Evolutionary conservation across 1,284 basidiomycete genomes (phyloP), one percentile per base, ranked within the genome.

Genomic region (Meripilus lineatus): DNA sequence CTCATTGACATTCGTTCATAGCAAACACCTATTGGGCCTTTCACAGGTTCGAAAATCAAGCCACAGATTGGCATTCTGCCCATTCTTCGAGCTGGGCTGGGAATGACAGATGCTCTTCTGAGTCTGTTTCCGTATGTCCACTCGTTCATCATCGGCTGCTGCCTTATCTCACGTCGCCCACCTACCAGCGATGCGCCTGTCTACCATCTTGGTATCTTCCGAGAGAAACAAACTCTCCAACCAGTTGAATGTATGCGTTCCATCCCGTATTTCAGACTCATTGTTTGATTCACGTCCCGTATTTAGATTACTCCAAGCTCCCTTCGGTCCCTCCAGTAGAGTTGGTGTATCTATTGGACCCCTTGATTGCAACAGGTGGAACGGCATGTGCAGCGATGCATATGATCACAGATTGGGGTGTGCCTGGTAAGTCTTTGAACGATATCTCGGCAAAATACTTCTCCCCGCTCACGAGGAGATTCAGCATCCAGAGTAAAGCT

Each of bases 301-400:
- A 28, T 47, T 1, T 48, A 87, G 93, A 96, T 65, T 94, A 94
- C 66, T 93, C 91, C 48, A 95, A 95, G 68, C 76, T 97, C 10
- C 94, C 93, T 5, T 67, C 79, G 23, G 67, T 70, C 14, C 82
- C 87, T 1, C 83, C 85, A 0, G 80, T 93, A 5, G 93, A 96
- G 58, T 67, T 79, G 37, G 85, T 93, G 22, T 90, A 84, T 66
- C 69, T 98, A 30, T 74, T 97, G 32, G 94, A 98, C 56, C 90
- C 94, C 3, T 68, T 97, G 33, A 86, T 97, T 56, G 94, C 94
- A 0, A 97, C 94, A 0, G 94, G 93, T 48, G 89, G 90, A n/a
- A 96, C 94, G 3, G 91, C 89, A 4, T 76, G 81, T 48, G 92
- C 93, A 13, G 93, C 93, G 2, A 61, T 95, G 45, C 61, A 75